Evolutionary conservation across 2,329 filamentous ascomycete genomes (phyloP), one percentile per base, ranked within the genome.

Genomic region (Atkinsonella texensis): DNA sequence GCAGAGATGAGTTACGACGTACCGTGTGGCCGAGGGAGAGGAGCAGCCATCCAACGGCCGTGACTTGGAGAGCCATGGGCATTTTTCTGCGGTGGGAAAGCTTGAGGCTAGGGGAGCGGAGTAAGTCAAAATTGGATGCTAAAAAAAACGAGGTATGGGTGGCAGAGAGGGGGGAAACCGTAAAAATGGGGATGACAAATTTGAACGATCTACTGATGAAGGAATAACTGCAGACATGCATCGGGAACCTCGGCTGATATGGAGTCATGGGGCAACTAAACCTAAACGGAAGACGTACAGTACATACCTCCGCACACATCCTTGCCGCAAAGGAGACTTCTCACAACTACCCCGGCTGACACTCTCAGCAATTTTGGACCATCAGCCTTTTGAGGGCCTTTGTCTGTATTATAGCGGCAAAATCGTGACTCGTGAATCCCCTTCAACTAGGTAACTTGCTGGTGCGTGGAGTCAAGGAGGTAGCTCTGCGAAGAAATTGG

Each of bases 11-110:
- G 11, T 38, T 2, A 35, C 33, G 35, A 38, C 50, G 41, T 52
- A 56, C 54, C 23, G 54, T 56, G 47, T 56, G 54, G 9, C 35
- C 54, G 31, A 54, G 33, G 18, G 54, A 54, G 18, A 56, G n/a
- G 20, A 56, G 50, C 20, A 56, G 50, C 54, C 54, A 56, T 45
- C 46, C 48, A 4, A 32, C 46, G 18, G 54, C 53, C 2, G 53
- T 54, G 33, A 52, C 10, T 45, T 52, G 20, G 42, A 56, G 54
- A 32, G 47, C 45, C 28, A 10, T 46, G 39, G 54, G 8, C 54
- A 56, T 56, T 43, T 32, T 18, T 28, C 28, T 28, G 28, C 28
- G 23, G 13, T 35, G 44, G 6, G n/a, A 8, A 18, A 12, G 17
- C 1, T 49, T 42, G 39, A 15, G 17, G 47, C 23, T 5, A 10